Base-by-base conservation (phyloP, 2,329 filamentous ascomycete species). In the Colletotrichum cuscutae region DNA sequence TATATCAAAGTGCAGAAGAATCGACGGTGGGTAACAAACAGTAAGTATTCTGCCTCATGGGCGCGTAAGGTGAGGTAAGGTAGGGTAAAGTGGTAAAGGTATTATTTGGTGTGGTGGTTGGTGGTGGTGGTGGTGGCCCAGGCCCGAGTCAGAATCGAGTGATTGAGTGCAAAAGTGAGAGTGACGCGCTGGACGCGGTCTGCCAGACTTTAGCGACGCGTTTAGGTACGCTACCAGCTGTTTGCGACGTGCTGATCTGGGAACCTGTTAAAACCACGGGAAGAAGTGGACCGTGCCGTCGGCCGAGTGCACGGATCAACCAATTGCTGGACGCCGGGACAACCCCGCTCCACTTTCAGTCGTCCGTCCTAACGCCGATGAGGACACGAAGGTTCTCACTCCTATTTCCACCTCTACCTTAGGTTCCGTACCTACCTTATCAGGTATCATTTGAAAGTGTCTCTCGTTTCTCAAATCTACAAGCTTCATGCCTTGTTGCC, bases 261-360 rank as follows among this genome's bases (percentile, higher is more conserved):
- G 32, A 63, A 52, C 35, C 54, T 52, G 22, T 13, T 49, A 49
- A 19, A 32, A 9, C 24, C 13, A 13, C 26, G 42, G 59, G 12
- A n/a, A 26, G 37, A 22, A 37, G 42, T 46, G 57, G 30, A 57
- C 9, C 58, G 4, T 24, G 24, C 37, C 9, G 24, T 66, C 68
- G 62, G 68, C 62, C 62, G 54, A 70, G 32, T 60, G 68, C 68
- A 71, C 68, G 42, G 54, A 37, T 32, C 62, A 66, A 2, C 4
- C 12, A n/a, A 19, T 66, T 22, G 42, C 42, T 8, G 42, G 42
- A 22, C 42, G n/a, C 15, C 8, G 42, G 42, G 19, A 49, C 15
- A 49, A 49, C 42, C 15, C 15, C 15, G 19, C 42, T 8, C 42
- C 42, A 49, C 19, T 49, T 11, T n/a, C 7, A n/a, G 42, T 49